These are phyloP conservation scores for Starmerella geochares DNA, from an alignment of 805 yeast species.

Conservation along the genomic window DNA sequence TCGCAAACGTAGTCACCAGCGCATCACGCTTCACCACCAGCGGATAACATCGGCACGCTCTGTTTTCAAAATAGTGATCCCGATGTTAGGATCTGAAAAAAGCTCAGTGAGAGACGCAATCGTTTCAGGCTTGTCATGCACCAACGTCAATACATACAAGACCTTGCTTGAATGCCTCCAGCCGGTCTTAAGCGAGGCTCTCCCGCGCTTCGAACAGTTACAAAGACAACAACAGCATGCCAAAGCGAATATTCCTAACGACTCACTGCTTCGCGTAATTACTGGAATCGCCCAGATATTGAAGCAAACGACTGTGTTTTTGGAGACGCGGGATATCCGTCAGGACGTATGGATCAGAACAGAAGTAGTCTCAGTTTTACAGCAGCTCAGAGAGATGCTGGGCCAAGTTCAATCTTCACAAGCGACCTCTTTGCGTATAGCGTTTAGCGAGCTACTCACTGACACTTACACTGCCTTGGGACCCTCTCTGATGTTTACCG, in stretches of 20 bases:
- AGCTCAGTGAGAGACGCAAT: constrained; percentile 70
- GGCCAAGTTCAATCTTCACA: constrained; percentile 42
- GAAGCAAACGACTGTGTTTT: constrained; percentile 55
- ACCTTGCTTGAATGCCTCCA: constrained; percentile 71
- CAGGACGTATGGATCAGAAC: constrained; percentile 60
- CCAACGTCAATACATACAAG: constrained; percentile 79
- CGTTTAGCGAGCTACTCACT: constrained; percentile 69
- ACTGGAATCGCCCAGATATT: constrained; percentile 72
- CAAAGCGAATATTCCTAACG: neutral
- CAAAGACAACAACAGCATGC: constrained; percentile 10
- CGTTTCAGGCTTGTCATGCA: constrained; percentile 77
- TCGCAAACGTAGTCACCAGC: constrained; percentile 66
- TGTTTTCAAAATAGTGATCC: constrained; percentile 77
- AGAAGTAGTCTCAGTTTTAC: constrained; percentile 39
- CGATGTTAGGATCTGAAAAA: constrained; percentile 62
- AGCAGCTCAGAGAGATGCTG: constrained; percentile 25
- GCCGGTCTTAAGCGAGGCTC: constrained; percentile 46
- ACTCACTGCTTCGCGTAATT: constrained; percentile 35
- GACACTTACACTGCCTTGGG: constrained; percentile 44
- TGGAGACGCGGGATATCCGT: constrained; percentile 41
- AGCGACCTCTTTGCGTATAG: constrained; percentile 10
- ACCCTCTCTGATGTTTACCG: constrained; percentile 21
- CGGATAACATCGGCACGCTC: constrained; percentile 87
- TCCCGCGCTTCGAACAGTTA: constrained; percentile 12
- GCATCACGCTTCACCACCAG: constrained; percentile 76